Percentiles rank a stretch among this genome's conserved stretches.
These are phyloP conservation scores for Ascochyta clinopodiicola DNA, from an alignment of 2,329 filamentous ascomycete genomes.

Conservation along the genomic window DNA sequence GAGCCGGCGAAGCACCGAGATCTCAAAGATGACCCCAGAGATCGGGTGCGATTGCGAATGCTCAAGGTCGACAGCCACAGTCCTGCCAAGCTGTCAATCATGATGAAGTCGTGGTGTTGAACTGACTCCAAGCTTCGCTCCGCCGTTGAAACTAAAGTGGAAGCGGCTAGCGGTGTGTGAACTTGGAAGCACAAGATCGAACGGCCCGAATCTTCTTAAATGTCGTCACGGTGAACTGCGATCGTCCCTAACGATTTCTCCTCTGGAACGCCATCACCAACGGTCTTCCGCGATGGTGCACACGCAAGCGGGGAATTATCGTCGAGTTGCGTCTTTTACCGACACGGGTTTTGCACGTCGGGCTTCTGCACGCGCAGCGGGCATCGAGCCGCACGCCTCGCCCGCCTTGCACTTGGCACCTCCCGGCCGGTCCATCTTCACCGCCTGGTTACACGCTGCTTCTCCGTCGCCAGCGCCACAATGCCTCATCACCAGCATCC, in stretches of 20 bases:
- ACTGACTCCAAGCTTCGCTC: not conserved
- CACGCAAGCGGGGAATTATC: conserved; percentile 11
- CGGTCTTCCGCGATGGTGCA: conserved; percentile 7
- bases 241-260: conserved; percentile 4
- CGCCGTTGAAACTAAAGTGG: conserved; percentile 2
- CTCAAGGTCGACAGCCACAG: not conserved
- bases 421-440: conserved; percentile 1
- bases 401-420: conserved; percentile 11
- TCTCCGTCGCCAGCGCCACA: conserved; percentile 3
- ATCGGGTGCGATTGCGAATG: not conserved
- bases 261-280: not conserved
- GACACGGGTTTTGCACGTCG: not conserved
- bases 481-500: not conserved
- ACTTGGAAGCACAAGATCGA: not conserved
- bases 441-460: conserved; percentile 7
- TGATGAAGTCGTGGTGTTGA: conserved; percentile 2
- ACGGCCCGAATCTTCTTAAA: conserved; percentile 1
- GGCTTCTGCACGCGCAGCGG: conserved; percentile 15
- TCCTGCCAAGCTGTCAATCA: conserved; percentile 3
- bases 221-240: not conserved
- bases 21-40: not conserved
- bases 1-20: conserved; percentile 9
- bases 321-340: conserved; percentile 2
- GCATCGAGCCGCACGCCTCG: conserved; percentile 11
- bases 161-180: not conserved